These are phyloP conservation scores for Hanseniaspora occidentalis DNA, from an alignment of 805 yeast genomes.

Conservation along the genomic window DNA sequence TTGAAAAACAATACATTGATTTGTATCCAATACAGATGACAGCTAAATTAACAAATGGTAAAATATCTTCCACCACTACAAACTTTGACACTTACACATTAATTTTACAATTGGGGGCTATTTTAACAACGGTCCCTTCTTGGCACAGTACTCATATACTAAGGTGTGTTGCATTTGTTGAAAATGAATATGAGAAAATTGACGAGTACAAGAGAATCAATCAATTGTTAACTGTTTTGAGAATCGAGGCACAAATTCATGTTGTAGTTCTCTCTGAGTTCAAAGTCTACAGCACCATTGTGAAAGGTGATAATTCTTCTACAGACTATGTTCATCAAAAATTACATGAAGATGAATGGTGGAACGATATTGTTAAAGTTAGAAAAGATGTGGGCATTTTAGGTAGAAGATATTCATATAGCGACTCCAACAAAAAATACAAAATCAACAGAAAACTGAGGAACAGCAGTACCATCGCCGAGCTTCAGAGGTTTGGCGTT, in stretches of 20 bases:
- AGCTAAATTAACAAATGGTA: conserved; percentile 59
- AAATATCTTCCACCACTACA: conserved; percentile 59
- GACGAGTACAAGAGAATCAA: conserved; percentile 56
- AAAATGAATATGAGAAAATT: conserved; percentile 50
- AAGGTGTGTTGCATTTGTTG: conserved; percentile 86
- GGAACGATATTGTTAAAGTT: conserved; percentile 55
- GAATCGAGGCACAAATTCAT: conserved; percentile 74
- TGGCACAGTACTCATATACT: conserved; percentile 73
- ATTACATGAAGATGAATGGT: conserved; percentile 69
- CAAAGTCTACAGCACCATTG: conserved; percentile 59
- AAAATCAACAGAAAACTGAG: conserved; percentile 33
- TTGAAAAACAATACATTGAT: conserved; percentile 52
- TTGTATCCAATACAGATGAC: conserved; percentile 96
- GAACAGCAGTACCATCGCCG: not conserved
- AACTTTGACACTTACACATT: conserved; percentile 94
- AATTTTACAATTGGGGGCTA: conserved; percentile 88
- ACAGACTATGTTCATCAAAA: conserved; percentile 36
- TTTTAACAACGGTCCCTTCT: conserved; percentile 80
- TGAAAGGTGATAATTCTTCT: conserved; percentile 46
- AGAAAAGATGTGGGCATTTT: conserved; percentile 25
- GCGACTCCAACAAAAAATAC: conserved; percentile 23
- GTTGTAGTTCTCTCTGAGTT: conserved; percentile 54
- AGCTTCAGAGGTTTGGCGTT: conserved; percentile 61
- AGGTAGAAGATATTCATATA: conserved; percentile 24
- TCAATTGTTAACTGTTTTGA: conserved; percentile 55